These are phyloP conservation scores for Fusarium sp. DNA, from an alignment of 2,329 filamentous ascomycete species.

Conservation along the genomic window DNA sequence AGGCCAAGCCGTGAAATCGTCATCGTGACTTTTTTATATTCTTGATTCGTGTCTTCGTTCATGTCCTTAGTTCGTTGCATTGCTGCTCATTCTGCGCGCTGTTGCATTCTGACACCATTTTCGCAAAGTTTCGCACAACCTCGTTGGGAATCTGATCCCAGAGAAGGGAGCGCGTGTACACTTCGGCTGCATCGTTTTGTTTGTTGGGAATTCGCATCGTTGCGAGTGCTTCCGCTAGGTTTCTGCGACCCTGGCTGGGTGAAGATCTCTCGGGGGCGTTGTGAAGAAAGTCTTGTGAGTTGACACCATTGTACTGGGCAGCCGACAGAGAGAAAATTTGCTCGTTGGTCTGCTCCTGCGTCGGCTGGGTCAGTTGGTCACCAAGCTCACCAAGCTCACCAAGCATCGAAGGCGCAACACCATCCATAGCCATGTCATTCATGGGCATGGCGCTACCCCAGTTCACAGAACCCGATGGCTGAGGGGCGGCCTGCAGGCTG, in stretches of 20 bases:
- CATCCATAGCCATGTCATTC: slow-evolving; percentile 54
- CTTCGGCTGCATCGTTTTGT: slow-evolving; percentile 79
- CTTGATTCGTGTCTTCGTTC: slow-evolving; percentile 51
- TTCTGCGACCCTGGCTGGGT: slow-evolving; percentile 73
- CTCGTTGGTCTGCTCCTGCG: slow-evolving; percentile 87
- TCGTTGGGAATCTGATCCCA: slow-evolving; percentile 95
- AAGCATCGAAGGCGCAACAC: slow-evolving; percentile 70
- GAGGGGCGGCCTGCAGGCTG: slow-evolving; percentile 63
- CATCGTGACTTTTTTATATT: slow-evolving; percentile 54
- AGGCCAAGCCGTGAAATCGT: slow-evolving; percentile 48
- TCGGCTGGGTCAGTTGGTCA: slow-evolving; percentile 78
- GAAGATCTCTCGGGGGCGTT: slow-evolving; percentile 66
- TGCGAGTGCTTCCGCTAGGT: slow-evolving; percentile 83
- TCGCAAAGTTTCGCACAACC: slow-evolving; percentile 91
- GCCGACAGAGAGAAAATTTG: slow-evolving; percentile 89
- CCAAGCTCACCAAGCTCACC: slow-evolving; percentile 77
- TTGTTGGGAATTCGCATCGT: slow-evolving; percentile 80
- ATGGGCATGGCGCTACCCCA: slow-evolving; percentile 58
- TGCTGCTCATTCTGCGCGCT: slow-evolving; percentile 60
- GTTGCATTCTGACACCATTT: slow-evolving; percentile 85
- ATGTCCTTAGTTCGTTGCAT: slow-evolving; percentile 60
- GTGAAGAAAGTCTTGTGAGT: slow-evolving; percentile 75
- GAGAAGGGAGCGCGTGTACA: slow-evolving; percentile 91
- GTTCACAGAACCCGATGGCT: slow-evolving; percentile 63
- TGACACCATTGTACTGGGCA: slow-evolving; percentile 87